A percentile compares a stretch with the other conserved stretches of the same genome.
Evolutionary conservation across 768 basidiomycete genomes (phyloP).

Genomic region (Russula lepida): DNA sequence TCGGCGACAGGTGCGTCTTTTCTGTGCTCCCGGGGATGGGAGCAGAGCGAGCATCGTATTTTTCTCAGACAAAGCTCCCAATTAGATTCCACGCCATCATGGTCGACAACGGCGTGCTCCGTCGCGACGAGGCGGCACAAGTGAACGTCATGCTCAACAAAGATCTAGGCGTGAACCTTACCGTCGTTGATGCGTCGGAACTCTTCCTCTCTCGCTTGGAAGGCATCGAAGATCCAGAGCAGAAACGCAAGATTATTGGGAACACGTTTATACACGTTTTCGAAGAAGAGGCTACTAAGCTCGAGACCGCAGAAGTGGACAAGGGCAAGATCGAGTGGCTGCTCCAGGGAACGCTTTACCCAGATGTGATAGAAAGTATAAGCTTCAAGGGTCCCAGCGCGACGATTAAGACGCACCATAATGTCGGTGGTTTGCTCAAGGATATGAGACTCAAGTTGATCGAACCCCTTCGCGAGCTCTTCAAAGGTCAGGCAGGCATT

Average conservation of each 20-base stretch:
- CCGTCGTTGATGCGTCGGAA: slow-evolving; percentile 91
- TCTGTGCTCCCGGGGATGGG: background rate
- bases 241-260: slow-evolving; percentile 96
- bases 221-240: slow-evolving; percentile 91
- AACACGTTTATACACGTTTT: slow-evolving; percentile 99
- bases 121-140: slow-evolving; percentile 82
- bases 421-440: slow-evolving; percentile 90
- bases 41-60: background rate
- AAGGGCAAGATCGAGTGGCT: slow-evolving; percentile 97
- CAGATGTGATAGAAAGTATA: slow-evolving; percentile 98
- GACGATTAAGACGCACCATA: slow-evolving; percentile 99
- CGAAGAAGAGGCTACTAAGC: slow-evolving; percentile 84
- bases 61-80: background rate
- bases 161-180: slow-evolving; percentile 92
- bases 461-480: slow-evolving; percentile 92
- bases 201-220: slow-evolving; percentile 84
- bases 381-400: slow-evolving; percentile 99
- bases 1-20: slow-evolving; percentile 74
- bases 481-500: slow-evolving; percentile 65
- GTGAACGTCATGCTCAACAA: slow-evolving; percentile 90
- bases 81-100: slow-evolving; percentile 97
- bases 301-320: slow-evolving; percentile 68
- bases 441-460: slow-evolving; percentile 99
- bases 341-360: slow-evolving; percentile 94
- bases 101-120: slow-evolving; percentile 98